Conservation (phyloP, 2,329 filamentous ascomycete genomes). For the Myriangium duriaei region DNA sequence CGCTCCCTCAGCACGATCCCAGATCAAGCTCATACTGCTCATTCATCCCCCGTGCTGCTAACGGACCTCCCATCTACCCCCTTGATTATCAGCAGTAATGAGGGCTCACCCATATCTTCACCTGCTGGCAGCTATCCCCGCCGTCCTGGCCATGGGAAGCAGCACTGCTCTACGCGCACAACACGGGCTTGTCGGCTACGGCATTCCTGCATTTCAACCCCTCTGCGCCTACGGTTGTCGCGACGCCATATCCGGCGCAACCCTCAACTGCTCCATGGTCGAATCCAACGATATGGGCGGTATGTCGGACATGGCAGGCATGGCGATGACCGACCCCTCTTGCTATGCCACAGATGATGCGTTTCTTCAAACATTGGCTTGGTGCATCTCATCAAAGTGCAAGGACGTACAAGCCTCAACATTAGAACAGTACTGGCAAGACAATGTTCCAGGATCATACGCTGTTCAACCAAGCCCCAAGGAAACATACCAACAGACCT, state of each 20-base stretch:
- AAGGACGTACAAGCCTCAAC: constrained; percentile 13
- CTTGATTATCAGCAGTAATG: no score
- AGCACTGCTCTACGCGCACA: no score
- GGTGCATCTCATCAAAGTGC: constrained; percentile 20
- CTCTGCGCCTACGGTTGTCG: constrained; percentile 16
- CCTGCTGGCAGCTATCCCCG: no score
- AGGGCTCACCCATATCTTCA: no score
- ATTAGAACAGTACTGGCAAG: constrained; percentile 21
- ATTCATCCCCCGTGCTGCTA: no score
- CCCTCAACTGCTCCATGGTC: constrained; percentile 9
- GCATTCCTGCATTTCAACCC: constrained; percentile 17
- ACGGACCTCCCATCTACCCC: no score
- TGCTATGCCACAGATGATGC: constrained; percentile 20
- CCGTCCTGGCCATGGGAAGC: no score
- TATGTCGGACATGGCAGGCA: constrained; percentile 5
- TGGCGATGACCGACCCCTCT: constrained; percentile 14
- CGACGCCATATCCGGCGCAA: constrained; percentile 10
- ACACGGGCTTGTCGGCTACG: constrained; percentile 15
- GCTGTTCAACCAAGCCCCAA: constrained; percentile 14
- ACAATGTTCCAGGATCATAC: constrained; percentile 14
- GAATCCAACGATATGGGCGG: constrained; percentile 5
- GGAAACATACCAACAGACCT: constrained; percentile 17
- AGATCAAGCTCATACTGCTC: no score
- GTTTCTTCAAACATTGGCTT: constrained; percentile 20
- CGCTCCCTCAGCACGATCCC: no score